These are phyloP conservation scores for Phlebopus sp. DNA, from an alignment of 1,284 basidiomycete genomes.

Conservation along the genomic window DNA sequence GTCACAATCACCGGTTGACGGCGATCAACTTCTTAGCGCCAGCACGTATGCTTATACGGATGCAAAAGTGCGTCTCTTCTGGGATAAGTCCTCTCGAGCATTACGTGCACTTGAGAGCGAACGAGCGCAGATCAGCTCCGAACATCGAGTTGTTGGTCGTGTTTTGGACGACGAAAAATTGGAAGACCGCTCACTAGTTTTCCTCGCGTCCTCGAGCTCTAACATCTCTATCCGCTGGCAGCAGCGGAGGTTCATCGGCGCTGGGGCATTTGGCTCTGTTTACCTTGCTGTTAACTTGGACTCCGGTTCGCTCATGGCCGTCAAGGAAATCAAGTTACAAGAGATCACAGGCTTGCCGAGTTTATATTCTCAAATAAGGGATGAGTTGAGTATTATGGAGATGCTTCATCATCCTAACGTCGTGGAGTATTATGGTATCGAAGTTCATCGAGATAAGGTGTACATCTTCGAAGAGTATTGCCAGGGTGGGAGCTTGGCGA, in stretches of 20 bases:
- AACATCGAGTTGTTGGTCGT: slow-evolving; percentile 79
- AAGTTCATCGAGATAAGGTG: slow-evolving; percentile 98
- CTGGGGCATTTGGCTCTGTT: slow-evolving; percentile 97
- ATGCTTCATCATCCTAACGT: slow-evolving; percentile 98
- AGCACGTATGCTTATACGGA: slow-evolving; percentile 49
- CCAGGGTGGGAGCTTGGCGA: slow-evolving; percentile 91
- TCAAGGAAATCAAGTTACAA: slow-evolving; percentile 99
- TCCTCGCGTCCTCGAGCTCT: slow-evolving; percentile 88
- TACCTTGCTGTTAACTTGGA: slow-evolving; percentile 98
- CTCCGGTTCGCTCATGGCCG: slow-evolving; percentile 96
- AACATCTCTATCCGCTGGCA: slow-evolving; percentile 99
- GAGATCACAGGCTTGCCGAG: slow-evolving; percentile 83
- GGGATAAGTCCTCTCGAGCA: slow-evolving; percentile 64
- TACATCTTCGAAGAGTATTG: slow-evolving; percentile 99
- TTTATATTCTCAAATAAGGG: slow-evolving; percentile 91
- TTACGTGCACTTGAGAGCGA: slow-evolving; percentile 64
- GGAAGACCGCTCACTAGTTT: slow-evolving; percentile 89
- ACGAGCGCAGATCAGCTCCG: slow-evolving; percentile 58
- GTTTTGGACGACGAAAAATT: slow-evolving; percentile 89
- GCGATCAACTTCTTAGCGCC: slow-evolving; percentile 36
- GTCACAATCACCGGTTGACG: slow-evolving; percentile 32
- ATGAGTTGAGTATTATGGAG: slow-evolving; percentile 98
- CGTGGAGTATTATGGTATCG: slow-evolving; percentile 99
- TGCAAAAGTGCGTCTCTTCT: slow-evolving; percentile 65
- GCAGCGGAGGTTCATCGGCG: slow-evolving; percentile 96